Percentiles rank a stretch among this genome's conserved stretches.
phyloP scores from a whole-genome alignment of 192 early-diverging fungal genomes.

The Radiomyces spectabilis region DNA sequence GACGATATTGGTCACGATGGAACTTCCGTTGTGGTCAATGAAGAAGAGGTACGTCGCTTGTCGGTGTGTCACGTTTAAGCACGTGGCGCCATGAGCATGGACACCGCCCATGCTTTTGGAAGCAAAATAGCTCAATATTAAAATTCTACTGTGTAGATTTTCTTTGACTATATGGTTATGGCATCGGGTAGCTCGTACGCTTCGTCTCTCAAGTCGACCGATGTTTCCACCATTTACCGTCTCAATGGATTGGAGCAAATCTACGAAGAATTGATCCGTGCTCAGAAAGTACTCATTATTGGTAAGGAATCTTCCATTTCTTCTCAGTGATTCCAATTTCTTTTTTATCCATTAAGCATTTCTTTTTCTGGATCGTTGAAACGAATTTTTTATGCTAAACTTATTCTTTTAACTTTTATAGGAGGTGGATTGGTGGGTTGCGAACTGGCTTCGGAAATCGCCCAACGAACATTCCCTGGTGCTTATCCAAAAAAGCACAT shows the following conservation, averaged over 20 bases:
- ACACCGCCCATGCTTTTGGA: no score
- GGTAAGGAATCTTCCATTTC: conserved; percentile 10
- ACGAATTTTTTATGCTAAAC: neutral
- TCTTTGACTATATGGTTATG: conserved; percentile 26
- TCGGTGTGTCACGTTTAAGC: no score
- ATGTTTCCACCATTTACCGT: conserved; percentile 25
- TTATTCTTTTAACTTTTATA: conserved; percentile 1
- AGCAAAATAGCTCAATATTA: neutral
- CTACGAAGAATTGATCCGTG: conserved; percentile 15
- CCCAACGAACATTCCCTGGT: conserved; percentile 12
- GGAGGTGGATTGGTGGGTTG: conserved; percentile 40
- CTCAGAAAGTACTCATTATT: conserved; percentile 29
- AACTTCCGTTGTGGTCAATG: conserved; percentile 14
- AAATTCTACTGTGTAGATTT: conserved; percentile 8
- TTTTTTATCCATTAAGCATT: neutral
- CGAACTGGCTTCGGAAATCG: conserved; percentile 35
- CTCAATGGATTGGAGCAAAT: conserved; percentile 15
- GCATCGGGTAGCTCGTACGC: conserved; percentile 27
- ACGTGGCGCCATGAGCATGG: no score
- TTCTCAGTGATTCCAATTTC: no score
- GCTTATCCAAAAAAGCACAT: conserved; percentile 12
- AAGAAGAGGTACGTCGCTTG: conserved; percentile 22
- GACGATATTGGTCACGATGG: conserved; percentile 11
- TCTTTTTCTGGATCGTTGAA: neutral
- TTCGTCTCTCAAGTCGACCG: conserved; percentile 22